Evolutionary conservation across 805 yeast genomes (phyloP).

Genomic region (Teunomyces aglyptinius): DNA sequence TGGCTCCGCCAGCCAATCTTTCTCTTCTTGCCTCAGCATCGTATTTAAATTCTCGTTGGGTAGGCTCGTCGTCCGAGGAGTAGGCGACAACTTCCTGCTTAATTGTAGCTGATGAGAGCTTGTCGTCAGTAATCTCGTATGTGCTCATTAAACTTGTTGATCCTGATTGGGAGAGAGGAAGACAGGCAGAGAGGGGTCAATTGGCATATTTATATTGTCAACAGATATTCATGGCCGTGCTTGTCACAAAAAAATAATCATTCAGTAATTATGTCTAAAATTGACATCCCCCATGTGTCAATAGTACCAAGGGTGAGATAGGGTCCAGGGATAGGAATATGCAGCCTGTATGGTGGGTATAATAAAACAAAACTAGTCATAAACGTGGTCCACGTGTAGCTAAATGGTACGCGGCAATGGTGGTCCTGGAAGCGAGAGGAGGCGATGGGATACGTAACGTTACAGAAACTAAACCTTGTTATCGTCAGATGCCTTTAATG

Average conservation of each 20-base stretch:
- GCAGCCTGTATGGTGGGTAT: neutral
- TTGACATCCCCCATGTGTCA: neutral
- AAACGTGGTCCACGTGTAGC: neutral
- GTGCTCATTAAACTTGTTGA: neutral
- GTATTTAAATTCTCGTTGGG: constrained; percentile 23
- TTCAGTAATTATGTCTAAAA: too few species aligned
- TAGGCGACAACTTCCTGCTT: neutral
- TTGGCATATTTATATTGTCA: neutral
- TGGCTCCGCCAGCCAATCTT: constrained; percentile 26
- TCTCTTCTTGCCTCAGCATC: constrained; percentile 30
- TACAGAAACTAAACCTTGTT: too few species aligned
- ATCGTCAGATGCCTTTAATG: neutral
- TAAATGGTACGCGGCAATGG: neutral
- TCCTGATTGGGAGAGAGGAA: too few species aligned
- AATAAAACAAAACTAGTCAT: neutral
- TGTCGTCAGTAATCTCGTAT: neutral
- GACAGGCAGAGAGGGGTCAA: too few species aligned
- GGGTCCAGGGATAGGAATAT: neutral
- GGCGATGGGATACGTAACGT: neutral
- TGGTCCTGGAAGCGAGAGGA: neutral
- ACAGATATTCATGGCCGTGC: too few species aligned
- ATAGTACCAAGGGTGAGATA: neutral
- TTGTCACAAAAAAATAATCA: too few species aligned
- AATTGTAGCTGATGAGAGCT: neutral
- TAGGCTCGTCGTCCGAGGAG: constrained; percentile 1